Evolutionary conservation across 2,329 filamentous ascomycete genomes (phyloP).

Genomic region (Dothidotthia symphoricarpi): DNA sequence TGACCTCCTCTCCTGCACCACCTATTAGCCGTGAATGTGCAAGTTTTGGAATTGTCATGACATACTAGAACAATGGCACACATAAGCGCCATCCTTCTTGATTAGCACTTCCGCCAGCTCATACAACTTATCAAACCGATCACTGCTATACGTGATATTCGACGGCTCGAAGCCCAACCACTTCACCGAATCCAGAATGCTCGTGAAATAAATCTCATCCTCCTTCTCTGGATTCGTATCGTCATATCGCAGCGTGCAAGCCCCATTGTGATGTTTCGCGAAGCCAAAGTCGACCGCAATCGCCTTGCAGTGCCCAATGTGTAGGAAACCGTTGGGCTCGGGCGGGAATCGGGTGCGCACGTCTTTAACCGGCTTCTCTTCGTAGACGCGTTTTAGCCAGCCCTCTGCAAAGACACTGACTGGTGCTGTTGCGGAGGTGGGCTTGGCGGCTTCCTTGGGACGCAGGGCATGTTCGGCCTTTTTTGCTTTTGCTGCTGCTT

Average conservation of each 20-base stretch:
- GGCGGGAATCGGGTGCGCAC: slow-evolving; percentile 53
- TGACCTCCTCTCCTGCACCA: slow-evolving; percentile 69
- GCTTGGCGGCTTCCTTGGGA: slow-evolving; percentile 41
- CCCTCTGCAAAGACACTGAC: slow-evolving; percentile 49
- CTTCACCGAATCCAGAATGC: slow-evolving; percentile 82
- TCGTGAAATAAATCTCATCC: slow-evolving; percentile 82
- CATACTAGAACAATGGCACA: slow-evolving; percentile 76
- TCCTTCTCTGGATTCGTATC: slow-evolving; percentile 95
- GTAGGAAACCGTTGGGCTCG: slow-evolving; percentile 84
- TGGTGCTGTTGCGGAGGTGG: slow-evolving; percentile 29
- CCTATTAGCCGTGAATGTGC: slow-evolving; percentile 19
- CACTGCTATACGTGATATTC: slow-evolving; percentile 80
- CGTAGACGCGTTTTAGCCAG: slow-evolving; percentile 52
- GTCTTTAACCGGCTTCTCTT: slow-evolving; percentile 49
- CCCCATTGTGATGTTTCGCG: slow-evolving; percentile 76
- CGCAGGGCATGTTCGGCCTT: slow-evolving; percentile 46
- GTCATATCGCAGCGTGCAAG: slow-evolving; percentile 78
- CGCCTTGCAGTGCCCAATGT: slow-evolving; percentile 92
- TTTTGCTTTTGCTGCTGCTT: slow-evolving; percentile 46
- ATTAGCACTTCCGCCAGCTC: slow-evolving; percentile 86
- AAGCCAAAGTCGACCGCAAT: slow-evolving; percentile 97
- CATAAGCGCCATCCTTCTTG: slow-evolving; percentile 65
- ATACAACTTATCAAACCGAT: slow-evolving; percentile 86
- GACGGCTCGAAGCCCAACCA: slow-evolving; percentile 85
- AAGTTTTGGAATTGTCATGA: slow-evolving; percentile 1